Percentiles rank a stretch among this genome's conserved stretches.
Conservation (phyloP, 2,329 filamentous ascomycete genomes). For the Lachnellula occidentalis region DNA sequence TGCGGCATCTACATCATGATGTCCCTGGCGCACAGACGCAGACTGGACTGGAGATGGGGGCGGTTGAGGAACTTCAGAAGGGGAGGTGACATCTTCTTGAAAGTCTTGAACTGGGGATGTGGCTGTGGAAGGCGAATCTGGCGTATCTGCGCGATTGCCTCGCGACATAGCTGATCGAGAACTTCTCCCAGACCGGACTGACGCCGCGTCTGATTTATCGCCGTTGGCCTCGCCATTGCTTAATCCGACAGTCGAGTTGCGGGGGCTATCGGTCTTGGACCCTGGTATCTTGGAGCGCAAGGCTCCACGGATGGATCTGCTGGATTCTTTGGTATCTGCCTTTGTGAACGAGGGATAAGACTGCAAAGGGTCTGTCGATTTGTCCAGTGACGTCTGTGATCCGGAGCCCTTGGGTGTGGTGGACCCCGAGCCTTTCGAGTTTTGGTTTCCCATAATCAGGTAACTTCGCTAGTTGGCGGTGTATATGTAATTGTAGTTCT, state of each 20-base stretch:
- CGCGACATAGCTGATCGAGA: conserved; percentile 43
- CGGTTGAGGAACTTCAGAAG: conserved; percentile 47
- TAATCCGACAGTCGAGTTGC: conserved; percentile 57
- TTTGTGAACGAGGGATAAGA: conserved; percentile 89
- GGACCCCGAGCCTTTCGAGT: conserved; percentile 42
- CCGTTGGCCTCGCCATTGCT: conserved; percentile 50
- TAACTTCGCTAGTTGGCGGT: not conserved
- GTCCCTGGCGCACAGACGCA: conserved; percentile 63
- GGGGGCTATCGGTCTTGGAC: conserved; percentile 70
- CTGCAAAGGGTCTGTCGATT: conserved; percentile 46
- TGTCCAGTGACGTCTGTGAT: conserved; percentile 29
- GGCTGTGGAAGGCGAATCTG: conserved; percentile 32
- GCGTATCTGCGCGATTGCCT: conserved; percentile 37
- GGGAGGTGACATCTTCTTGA: conserved; percentile 39
- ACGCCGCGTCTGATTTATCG: conserved; percentile 69
- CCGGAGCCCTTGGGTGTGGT: conserved; percentile 25
- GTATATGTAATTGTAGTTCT: not conserved
- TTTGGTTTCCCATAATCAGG: conserved; percentile 67
- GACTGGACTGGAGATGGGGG: conserved; percentile 88
- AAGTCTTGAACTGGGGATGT: conserved; percentile 25
- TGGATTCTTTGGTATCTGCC: conserved; percentile 89
- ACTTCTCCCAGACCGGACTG: conserved; percentile 66
- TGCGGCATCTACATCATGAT: conserved; percentile 73
- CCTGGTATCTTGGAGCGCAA: conserved; percentile 88
- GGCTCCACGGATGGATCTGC: conserved; percentile 70